Conservation (phyloP, 805 yeast species). For the Hagleromyces aurorensis region DNA sequence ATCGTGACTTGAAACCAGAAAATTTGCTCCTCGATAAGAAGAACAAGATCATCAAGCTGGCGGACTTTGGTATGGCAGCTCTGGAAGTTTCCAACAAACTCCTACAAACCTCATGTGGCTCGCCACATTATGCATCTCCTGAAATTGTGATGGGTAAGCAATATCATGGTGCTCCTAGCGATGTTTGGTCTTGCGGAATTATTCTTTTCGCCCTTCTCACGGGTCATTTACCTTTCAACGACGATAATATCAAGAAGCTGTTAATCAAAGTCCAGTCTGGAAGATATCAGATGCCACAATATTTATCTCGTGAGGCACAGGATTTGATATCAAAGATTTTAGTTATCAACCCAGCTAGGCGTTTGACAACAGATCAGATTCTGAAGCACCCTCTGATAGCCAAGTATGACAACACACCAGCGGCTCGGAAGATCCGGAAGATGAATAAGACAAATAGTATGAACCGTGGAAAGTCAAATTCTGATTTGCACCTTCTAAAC, state of each 20-base stretch:
- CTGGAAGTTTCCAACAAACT: constrained; percentile 62
- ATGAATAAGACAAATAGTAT: constrained; percentile 4
- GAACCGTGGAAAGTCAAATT: constrained; percentile 23
- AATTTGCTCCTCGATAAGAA: constrained; percentile 59
- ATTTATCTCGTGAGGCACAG: constrained; percentile 55
- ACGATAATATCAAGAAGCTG: constrained; percentile 65
- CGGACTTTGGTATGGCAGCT: constrained; percentile 90
- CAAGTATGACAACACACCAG: constrained; percentile 45
- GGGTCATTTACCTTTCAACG: constrained; percentile 79
- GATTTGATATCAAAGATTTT: constrained; percentile 60
- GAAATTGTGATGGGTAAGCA: constrained; percentile 73
- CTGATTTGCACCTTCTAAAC: constrained; percentile 22
- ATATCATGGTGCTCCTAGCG: constrained; percentile 79
- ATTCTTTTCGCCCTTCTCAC: constrained; percentile 70
- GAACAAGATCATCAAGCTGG: constrained; percentile 62
- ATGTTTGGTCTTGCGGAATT: constrained; percentile 86
- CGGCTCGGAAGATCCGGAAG: constrained; percentile 9
- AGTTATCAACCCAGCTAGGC: constrained; percentile 58
- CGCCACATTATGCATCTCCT: constrained; percentile 86
- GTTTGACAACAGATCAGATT: constrained; percentile 63
- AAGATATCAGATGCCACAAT: constrained; percentile 60
- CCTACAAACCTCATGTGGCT: constrained; percentile 76
- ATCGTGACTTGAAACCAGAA: constrained; percentile 78
- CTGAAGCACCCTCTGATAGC: constrained; percentile 68
- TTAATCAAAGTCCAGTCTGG: constrained; percentile 73